Evolutionary conservation across 371 early-diverging fungal species (phyloP).

Genomic region (Mucor mucedo): DNA sequence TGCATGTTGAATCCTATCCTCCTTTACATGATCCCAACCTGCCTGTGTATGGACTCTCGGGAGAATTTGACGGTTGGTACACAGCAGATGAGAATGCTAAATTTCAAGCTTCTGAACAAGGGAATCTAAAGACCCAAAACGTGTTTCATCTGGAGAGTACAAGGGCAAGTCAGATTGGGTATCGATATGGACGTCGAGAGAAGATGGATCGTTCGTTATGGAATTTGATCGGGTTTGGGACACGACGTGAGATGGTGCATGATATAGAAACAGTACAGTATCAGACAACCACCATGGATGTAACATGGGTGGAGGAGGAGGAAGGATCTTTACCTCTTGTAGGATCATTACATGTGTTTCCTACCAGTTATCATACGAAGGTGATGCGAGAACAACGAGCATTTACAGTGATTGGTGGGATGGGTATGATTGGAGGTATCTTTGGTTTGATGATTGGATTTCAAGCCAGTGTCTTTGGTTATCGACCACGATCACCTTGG

Average conservation of each 20-base stretch:
- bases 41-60: constrained; percentile 24
- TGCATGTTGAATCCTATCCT: constrained; percentile 35
- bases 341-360: constrained; percentile 31
- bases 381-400: constrained; percentile 36
- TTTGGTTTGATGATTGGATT: constrained; percentile 34
- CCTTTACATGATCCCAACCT: constrained; percentile 37
- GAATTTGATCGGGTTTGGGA: constrained; percentile 36
- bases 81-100: constrained; percentile 28
- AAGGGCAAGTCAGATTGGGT: constrained; percentile 25
- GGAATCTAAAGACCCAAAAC: constrained; percentile 37
- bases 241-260: neutral
- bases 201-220: constrained; percentile 20
- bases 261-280: constrained; percentile 27
- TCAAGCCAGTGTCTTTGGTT: constrained; percentile 38
- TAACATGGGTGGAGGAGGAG: too few species aligned
- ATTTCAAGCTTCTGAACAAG: constrained; percentile 36
- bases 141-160: constrained; percentile 26
- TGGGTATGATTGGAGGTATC: constrained; percentile 46
- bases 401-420: constrained; percentile 39
- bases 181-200: constrained; percentile 25
- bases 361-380: constrained; percentile 13
- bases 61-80: constrained; percentile 34
- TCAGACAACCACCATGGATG: neutral
- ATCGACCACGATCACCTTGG: constrained; percentile 41
- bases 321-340: constrained; percentile 4